Evolutionary conservation across 352 stramenopile species (phyloP).

Genomic region (Phytophthora meadii): DNA sequence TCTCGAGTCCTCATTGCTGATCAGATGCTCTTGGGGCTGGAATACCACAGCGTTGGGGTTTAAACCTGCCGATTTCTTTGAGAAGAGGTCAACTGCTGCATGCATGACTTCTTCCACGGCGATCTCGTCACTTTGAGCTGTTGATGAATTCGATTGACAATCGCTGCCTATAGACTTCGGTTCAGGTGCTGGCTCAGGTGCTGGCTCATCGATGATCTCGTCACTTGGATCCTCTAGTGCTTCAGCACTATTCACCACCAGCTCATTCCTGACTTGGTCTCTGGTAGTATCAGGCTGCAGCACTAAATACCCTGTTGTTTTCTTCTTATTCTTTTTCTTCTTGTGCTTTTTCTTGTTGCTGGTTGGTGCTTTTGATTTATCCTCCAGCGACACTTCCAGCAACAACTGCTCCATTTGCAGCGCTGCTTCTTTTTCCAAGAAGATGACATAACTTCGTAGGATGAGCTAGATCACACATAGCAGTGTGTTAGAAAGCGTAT

Average conservation of each 20-base stretch:
- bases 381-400: constrained; percentile 58
- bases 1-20: constrained; percentile 5
- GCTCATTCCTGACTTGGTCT: neutral
- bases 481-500: neutral
- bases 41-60: constrained; percentile 73
- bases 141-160: constrained; percentile 16
- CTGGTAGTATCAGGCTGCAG: neutral
- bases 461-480: constrained; percentile 57
- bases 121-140: constrained; percentile 21
- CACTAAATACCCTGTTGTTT: neutral
- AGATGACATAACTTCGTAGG: constrained; percentile 70
- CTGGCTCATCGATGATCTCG: constrained; percentile 15
- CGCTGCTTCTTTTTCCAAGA: constrained; percentile 72
- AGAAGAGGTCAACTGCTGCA: constrained; percentile 5
- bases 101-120: constrained; percentile 6
- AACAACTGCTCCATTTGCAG: constrained; percentile 82
- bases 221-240: constrained; percentile 1
- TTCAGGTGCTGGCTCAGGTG: constrained; percentile 27
- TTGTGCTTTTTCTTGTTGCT: constrained; percentile 53
- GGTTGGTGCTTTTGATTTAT: constrained; percentile 9
- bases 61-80: constrained; percentile 34
- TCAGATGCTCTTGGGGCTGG: constrained; percentile 39
- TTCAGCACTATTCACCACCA: neutral
- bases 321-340: constrained; percentile 52
- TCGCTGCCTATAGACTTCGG: constrained; percentile 3